These are phyloP conservation scores for Rhytidhysteron rufulum DNA, from an alignment of 2,329 filamentous ascomycete species.

Conservation along the genomic window DNA sequence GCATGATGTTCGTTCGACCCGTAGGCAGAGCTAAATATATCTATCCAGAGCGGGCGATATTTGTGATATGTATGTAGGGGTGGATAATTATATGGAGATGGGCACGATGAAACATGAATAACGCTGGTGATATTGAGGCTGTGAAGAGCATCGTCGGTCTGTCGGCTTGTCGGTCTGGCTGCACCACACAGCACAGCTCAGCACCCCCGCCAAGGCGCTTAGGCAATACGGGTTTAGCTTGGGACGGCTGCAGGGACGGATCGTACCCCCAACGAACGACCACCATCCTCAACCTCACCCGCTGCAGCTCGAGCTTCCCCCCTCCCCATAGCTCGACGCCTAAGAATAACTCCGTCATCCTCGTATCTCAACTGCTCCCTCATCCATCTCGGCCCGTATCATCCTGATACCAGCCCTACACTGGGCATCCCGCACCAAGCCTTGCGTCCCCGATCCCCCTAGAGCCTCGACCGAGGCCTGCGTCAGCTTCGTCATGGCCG, in stretches of 20 bases:
- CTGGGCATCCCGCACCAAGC: no score
- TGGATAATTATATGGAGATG: no score
- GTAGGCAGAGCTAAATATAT: no score
- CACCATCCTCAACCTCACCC: background rate
- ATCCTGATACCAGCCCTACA: background rate
- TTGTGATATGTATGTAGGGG: no score
- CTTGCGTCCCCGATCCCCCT: background rate
- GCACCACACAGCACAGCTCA: background rate
- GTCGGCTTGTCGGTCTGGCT: background rate
- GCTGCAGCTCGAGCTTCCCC: no score
- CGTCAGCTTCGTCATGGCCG: conserved; percentile 17
- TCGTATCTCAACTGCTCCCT: background rate
- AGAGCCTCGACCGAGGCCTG: background rate
- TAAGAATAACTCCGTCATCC: background rate
- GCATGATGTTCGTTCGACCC: no score
- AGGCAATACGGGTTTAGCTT: background rate
- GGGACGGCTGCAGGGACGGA: background rate
- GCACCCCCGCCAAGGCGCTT: background rate
- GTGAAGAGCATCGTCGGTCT: no score
- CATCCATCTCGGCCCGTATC: background rate
- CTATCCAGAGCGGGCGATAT: no score
- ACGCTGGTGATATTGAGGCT: no score
- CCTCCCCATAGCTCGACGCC: background rate
- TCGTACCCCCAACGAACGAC: no score
- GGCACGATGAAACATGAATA: no score